These are phyloP conservation scores for Hypoxylon sp. DNA, from an alignment of 2,329 filamentous ascomycete species.

Conservation along the genomic window DNA sequence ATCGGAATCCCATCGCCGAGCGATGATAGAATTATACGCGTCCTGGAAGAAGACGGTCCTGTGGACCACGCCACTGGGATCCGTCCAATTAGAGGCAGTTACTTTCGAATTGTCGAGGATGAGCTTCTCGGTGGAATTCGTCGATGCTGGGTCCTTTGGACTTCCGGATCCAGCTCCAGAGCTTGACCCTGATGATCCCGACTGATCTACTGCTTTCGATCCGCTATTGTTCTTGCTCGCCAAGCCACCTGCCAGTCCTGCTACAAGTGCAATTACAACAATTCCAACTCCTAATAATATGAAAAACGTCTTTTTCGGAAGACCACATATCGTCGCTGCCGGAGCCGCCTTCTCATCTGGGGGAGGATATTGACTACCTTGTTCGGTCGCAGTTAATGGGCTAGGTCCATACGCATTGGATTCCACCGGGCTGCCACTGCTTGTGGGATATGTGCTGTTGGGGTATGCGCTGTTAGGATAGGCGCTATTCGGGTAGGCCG, in stretches of 20 bases:
- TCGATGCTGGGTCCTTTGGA: constrained; percentile 14
- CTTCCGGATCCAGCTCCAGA: constrained; percentile 10
- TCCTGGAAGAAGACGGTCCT: constrained; percentile 48
- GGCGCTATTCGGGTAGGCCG: constrained; percentile 33
- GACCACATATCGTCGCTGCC: constrained; percentile 43
- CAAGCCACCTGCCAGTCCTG: constrained; percentile 39
- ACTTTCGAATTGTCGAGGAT: constrained; percentile 43
- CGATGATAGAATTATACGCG: constrained; percentile 43
- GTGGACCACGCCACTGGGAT: constrained; percentile 37
- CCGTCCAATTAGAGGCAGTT: constrained; percentile 46
- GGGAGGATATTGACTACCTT: constrained; percentile 20
- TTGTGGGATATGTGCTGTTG: constrained; percentile 23
- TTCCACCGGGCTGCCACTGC: constrained; percentile 28
- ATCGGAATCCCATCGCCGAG: constrained; percentile 44
- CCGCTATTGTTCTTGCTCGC: constrained; percentile 23
- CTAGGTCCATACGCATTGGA: constrained; percentile 27
- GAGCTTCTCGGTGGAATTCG: constrained; percentile 33
- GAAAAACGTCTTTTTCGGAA: constrained; percentile 41
- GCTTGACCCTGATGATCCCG: constrained; percentile 21
- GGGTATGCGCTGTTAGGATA: constrained; percentile 33
- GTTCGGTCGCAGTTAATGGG: constrained; percentile 14
- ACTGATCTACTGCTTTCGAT: not conserved
- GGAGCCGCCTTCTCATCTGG: constrained; percentile 32
- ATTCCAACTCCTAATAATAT: constrained; percentile 40
- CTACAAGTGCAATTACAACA: constrained; percentile 35